Percentiles rank a stretch among this genome's conserved stretches.
Conservation (phyloP, 2,329 filamentous ascomycete species). For the Neopestalotiopsis sp. region DNA sequence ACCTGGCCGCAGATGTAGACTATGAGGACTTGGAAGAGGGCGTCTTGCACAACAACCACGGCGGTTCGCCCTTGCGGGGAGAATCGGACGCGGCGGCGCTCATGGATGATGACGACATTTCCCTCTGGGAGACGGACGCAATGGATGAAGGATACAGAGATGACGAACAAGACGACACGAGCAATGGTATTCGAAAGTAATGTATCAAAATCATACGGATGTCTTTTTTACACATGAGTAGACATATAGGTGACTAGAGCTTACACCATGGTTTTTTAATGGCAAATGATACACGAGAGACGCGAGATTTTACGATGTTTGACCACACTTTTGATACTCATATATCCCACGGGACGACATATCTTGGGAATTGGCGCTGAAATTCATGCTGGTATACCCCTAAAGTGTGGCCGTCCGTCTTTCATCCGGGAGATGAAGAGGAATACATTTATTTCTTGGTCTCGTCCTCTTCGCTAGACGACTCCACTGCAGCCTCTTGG, state of each 20-base stretch:
- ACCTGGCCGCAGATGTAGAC: constrained; percentile 30
- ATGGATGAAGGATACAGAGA: constrained; percentile 34
- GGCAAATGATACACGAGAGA: constrained; percentile 6
- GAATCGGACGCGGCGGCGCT: constrained; percentile 58
- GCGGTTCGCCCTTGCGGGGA: constrained; percentile 38
- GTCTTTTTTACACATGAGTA: constrained; percentile 5
- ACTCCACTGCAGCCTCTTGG: constrained; percentile 44
- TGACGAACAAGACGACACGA: constrained; percentile 27
- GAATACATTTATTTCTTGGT: constrained; percentile 33
- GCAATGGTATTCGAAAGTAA: constrained; percentile 12
- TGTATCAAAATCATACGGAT: neutral
- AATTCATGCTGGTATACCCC: neutral
- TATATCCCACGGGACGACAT: neutral
- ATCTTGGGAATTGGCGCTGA: neutral
- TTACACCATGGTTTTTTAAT: neutral
- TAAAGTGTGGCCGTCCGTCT: neutral
- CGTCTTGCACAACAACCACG: constrained; percentile 36
- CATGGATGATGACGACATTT: constrained; percentile 66
- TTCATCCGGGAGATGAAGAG: neutral
- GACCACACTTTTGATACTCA: neutral
- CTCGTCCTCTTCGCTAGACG: constrained; percentile 41
- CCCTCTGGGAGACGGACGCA: constrained; percentile 57
- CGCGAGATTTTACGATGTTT: neutral
- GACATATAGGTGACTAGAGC: neutral
- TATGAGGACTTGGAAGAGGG: constrained; percentile 53